Evolutionary conservation across 306 rosid genomes (phyloP), one percentile per base, ranked within the genome.

Genomic region (Gastrolobium bilobum): DNA sequence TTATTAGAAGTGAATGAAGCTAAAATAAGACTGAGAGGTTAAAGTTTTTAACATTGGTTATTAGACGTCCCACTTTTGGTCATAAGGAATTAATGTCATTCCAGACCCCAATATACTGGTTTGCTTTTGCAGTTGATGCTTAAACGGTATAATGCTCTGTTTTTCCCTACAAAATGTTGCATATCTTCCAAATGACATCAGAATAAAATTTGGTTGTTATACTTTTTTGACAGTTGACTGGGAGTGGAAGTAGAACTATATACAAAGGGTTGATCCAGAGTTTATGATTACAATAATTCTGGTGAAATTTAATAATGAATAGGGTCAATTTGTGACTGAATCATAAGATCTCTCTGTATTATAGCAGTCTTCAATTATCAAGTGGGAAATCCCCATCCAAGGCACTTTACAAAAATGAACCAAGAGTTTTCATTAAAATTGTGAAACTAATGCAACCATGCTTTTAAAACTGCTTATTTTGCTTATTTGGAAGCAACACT

Each of bases 21-120:
- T 79, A 15, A 70, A 44, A 10, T 31, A 15, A 73, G n/a, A 43
- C 4, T 53, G 43, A 69, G 61, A 68, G 57, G 60, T 38, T 50
- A 14, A 47, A 6, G 8, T 31, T 47, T 44, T 68, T 48, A 47
- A n/a, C 5, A 46, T 14, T 5, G 34, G 60, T 20, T 54, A 54
- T 54, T 54, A 20, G 11, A 56, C 1, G 35, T 56, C 8, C 37
- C 62, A 14, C 58, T 14, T 52, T 43, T 44, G 10, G 26, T 43
- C 39, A 5, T 37, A 5, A 60, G 11, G 43, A 60, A 34, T 66
- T 42, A 66, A 20, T 10, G 7, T 29, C n/a, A 8, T 8, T 8
- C 48, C 48, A 15, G 38, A 67, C 39, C 51, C 13, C 7, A 7
- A 63, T 15, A 7, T 42, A 43, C 14, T 65, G 52, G 7, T 60